These are phyloP conservation scores for Flaveria sonorensis DNA, from an alignment of 129 eudicot species.

Conservation along the genomic window DNA sequence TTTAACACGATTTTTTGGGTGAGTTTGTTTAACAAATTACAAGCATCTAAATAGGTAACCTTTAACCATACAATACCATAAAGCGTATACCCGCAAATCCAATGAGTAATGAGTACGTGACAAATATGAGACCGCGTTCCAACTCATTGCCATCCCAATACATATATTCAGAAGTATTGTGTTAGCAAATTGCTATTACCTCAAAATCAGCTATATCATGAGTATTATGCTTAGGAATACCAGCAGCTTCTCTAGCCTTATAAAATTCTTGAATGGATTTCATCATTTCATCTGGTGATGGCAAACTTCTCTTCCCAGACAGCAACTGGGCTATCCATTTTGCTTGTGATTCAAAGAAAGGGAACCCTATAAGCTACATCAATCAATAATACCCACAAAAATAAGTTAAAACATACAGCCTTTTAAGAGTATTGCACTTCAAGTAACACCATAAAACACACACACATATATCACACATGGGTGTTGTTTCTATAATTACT, in stretches of 20 bases:
- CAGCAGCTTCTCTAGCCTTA: conserved; percentile 59
- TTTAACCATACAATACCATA: background rate
- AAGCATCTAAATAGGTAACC: background rate
- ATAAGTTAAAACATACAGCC: conserved; percentile 12
- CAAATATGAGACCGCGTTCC: background rate
- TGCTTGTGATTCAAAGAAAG: conserved; percentile 97
- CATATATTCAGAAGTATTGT: background rate
- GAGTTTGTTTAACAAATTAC: background rate
- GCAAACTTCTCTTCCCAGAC: conserved; percentile 68
- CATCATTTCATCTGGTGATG: conserved; percentile 83
- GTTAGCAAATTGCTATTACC: conserved; percentile 30
- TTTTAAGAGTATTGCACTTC: conserved; percentile 14
- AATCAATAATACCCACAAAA: conserved; percentile 9
- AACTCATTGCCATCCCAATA: background rate
- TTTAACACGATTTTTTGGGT: background rate
- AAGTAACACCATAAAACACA: conserved; percentile 12
- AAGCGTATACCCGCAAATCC: background rate
- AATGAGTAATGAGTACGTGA: background rate
- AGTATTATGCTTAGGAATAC: conserved; percentile 81
- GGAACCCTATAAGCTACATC: conserved; percentile 71
- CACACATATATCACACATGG: too few relatives aligned
- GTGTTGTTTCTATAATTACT: background rate
- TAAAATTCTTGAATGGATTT: conserved; percentile 68
- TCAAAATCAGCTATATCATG: conserved; percentile 76
- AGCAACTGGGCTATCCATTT: conserved; percentile 81